Evolutionary conservation across 1,284 basidiomycete genomes (phyloP).

Genomic region (Testicularia cyperi): DNA sequence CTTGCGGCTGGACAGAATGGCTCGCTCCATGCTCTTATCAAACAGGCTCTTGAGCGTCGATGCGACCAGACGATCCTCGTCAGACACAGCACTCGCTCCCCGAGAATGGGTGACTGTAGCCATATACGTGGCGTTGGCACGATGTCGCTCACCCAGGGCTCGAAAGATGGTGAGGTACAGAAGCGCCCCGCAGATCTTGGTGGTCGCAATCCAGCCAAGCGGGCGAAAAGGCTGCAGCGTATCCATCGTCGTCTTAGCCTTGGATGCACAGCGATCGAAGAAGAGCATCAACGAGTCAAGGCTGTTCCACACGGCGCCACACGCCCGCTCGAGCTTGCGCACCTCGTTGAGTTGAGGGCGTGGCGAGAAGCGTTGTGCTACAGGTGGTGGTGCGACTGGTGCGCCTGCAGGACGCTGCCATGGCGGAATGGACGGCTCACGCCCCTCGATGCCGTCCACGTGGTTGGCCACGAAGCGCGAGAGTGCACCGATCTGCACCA

Average conservation of each 20-base stretch:
- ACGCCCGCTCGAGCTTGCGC: conserved; percentile 43
- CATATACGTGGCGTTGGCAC: conserved; percentile 37
- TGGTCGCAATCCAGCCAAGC: conserved; percentile 39
- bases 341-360: conserved; percentile 39
- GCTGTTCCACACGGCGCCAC: conserved; percentile 46
- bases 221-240: conserved; percentile 45
- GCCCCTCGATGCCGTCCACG: conserved; percentile 29
- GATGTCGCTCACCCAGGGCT: conserved; percentile 38
- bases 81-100: conserved; percentile 14
- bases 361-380: conserved; percentile 14
- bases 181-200: conserved; percentile 44
- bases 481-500: conserved; percentile 51
- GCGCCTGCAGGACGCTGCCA: conserved; percentile 24
- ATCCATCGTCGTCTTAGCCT: conserved; percentile 46
- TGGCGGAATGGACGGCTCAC: conserved; percentile 21
- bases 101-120: conserved; percentile 24
- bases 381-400: conserved; percentile 16
- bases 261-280: conserved; percentile 47
- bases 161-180: conserved; percentile 45
- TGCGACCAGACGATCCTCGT: conserved; percentile 34
- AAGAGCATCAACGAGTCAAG: conserved; percentile 51
- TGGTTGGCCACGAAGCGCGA: conserved; percentile 45
- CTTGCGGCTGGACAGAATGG: conserved; percentile 38
- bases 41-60: conserved; percentile 35
- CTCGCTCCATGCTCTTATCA: conserved; percentile 34